phyloP scores from a whole-genome alignment of 768 basidiomycete genomes.

The Hebeloma cylindrosporum region DNA sequence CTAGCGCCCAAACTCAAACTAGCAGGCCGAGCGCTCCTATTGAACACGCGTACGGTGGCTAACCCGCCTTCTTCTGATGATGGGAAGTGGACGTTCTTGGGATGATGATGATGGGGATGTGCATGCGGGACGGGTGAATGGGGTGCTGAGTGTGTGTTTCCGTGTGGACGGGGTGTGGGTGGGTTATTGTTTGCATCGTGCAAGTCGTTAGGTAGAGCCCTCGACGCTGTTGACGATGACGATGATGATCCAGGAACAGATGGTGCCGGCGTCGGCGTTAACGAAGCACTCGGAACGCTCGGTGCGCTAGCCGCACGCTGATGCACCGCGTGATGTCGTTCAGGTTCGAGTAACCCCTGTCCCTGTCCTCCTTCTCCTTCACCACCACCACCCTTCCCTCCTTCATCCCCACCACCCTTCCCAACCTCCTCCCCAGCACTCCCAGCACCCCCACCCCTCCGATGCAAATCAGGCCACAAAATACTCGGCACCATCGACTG shows the following conservation, averaged over 20 bases:
- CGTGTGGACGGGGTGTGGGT: conserved; percentile 30
- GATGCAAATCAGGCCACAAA: conserved; percentile 24
- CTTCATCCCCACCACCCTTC: no score
- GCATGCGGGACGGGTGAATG: conserved; percentile 15
- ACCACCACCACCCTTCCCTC: not conserved
- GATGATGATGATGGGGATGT: conserved; percentile 48
- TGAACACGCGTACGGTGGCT: conserved; percentile 62
- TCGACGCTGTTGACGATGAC: conserved; percentile 15
- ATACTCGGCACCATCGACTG: conserved; percentile 29
- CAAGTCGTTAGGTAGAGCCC: no score
- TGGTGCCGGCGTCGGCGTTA: not conserved
- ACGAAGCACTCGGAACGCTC: not conserved
- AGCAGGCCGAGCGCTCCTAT: conserved; percentile 68
- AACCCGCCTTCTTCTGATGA: conserved; percentile 58
- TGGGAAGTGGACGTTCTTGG: conserved; percentile 91
- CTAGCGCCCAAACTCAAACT: conserved; percentile 30
- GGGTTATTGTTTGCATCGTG: no score
- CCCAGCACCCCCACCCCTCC: not conserved
- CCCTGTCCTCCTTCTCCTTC: not conserved
- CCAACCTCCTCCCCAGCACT: not conserved
- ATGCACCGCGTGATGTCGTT: conserved; percentile 7
- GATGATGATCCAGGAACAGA: conserved; percentile 33
- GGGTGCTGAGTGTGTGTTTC: conserved; percentile 32
- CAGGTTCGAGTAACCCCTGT: not conserved
- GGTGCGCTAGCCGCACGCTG: conserved; percentile 14